These are phyloP conservation scores for Lobulomyces angularis DNA, from an alignment of 192 early-diverging fungal genomes.

Conservation along the genomic window DNA sequence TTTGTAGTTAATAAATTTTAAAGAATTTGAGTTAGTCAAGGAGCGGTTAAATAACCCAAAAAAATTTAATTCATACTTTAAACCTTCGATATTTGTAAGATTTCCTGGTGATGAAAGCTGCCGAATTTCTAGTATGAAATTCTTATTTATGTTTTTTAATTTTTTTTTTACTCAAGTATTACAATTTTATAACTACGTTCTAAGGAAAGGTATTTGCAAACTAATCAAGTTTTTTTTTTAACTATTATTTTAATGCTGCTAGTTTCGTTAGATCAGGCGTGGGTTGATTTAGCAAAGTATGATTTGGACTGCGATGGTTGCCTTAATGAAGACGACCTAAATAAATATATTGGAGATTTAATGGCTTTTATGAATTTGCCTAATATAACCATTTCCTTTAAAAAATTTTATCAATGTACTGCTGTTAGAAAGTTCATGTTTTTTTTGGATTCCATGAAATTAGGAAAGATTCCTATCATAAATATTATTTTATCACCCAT, in stretches of 20 bases:
- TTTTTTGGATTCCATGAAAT: conserved; percentile 32
- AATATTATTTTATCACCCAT: conserved; percentile 35
- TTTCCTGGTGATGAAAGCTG: background rate
- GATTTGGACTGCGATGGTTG: conserved; percentile 32
- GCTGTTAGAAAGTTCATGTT: conserved; percentile 36
- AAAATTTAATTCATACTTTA: conserved; percentile 2
- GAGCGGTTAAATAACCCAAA: conserved; percentile 7
- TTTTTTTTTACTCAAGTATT: conserved; percentile 5
- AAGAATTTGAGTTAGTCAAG: background rate
- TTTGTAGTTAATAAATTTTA: conserved; percentile 26
- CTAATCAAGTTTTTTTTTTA: background rate
- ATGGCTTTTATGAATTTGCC: conserved; percentile 30
- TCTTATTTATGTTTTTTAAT: no score
- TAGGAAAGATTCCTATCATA: conserved; percentile 30
- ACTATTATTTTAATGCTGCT: background rate
- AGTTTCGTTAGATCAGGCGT: conserved; percentile 34
- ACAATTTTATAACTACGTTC: conserved; percentile 30
- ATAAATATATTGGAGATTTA: conserved; percentile 30
- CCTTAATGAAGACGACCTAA: conserved; percentile 31
- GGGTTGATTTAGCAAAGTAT: conserved; percentile 26
- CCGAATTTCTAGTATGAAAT: background rate
- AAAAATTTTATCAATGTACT: conserved; percentile 36
- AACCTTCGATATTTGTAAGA: conserved; percentile 2
- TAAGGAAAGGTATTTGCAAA: conserved; percentile 25
- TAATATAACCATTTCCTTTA: conserved; percentile 10